These are phyloP conservation scores for Epithele typhae DNA, from an alignment of 768 basidiomycete species.

Conservation along the genomic window DNA sequence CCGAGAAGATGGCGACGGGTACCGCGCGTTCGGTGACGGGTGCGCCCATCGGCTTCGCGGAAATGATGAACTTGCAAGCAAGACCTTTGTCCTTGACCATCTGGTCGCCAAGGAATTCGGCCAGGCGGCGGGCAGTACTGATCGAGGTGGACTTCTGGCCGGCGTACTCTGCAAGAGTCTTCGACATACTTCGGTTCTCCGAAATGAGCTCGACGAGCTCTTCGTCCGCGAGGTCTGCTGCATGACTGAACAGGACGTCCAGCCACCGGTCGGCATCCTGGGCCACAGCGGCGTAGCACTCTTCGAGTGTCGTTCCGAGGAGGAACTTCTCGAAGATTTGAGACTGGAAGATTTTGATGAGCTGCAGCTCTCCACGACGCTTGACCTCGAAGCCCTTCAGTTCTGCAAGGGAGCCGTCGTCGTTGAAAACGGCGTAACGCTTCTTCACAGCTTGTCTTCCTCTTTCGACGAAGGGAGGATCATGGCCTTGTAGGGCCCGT, in stretches of 20 bases:
- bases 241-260: conserved; percentile 87
- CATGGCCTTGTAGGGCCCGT: conserved; percentile 99
- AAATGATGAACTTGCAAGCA: conserved; percentile 98
- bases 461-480: conserved; percentile 98
- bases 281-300: conserved; percentile 94
- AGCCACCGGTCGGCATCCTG: conserved; percentile 95
- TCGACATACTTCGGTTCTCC: conserved; percentile 97
- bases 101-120: conserved; percentile 94
- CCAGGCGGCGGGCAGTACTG: conserved; percentile 89
- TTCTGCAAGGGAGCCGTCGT: conserved; percentile 96
- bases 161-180: conserved; percentile 92
- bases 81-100: conserved; percentile 99
- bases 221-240: conserved; percentile 80
- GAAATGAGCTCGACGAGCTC: conserved; percentile 97
- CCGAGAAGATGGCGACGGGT: conserved; percentile 96
- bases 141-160: conserved; percentile 98
- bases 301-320: conserved; percentile 87
- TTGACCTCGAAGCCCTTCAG: conserved; percentile 99
- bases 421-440: conserved; percentile 98
- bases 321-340: conserved; percentile 98
- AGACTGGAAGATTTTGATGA: conserved; percentile 99
- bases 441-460: conserved; percentile 98
- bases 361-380: conserved; percentile 92
- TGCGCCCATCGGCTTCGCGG: conserved; percentile 85
- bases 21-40: conserved; percentile 97